Evolutionary conservation across 768 basidiomycete species (phyloP), one percentile per base, ranked within the genome.

Genomic region (Sutorius australiensis): DNA sequence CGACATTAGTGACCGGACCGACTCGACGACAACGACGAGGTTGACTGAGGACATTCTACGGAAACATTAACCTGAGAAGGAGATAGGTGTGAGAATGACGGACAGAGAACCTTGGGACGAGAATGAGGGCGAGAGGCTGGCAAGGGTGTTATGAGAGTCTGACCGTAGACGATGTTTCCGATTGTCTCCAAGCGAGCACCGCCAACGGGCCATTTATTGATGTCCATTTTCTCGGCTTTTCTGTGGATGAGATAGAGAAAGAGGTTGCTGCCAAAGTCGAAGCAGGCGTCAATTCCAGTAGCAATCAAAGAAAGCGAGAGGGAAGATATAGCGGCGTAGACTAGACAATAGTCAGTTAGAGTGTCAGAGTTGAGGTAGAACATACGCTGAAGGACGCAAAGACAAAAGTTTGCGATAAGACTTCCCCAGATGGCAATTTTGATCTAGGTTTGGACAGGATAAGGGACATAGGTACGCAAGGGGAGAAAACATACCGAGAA

Each of bases 281-380:
- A 91, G 14, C 89, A 75, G 12, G 94, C 84, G 66, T 98, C 95
- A 63, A 95, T 88, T 9, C 80, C 88, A 2, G 93, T 95, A 11
- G 93, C 92, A 54, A 98, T 80, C 46, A 98, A 75, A 5, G 93
- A 92, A 5, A 98, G 74, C 0, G 92, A 95, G 5, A 80, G 57
- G 2, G 92, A 87, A 2, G 89, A 89, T 47, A 91, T 78, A 12
- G 97, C 95, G 12, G 91, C 95, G 66, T 98, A 99, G 61, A 99
- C 90, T 93, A 59, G 42, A 24, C 0, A 17, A 28, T 12, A 45
- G 24, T 53, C n/a, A 50, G 36, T 16, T 3, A 43, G 21, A 37
- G 1, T 1, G 12, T 12, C 5, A 10, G 32, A 27, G 17, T 41
- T 0, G 30, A 19, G 45, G 28, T 16, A 12, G 34, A 30, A 50